Evolutionary conservation across 1,284 basidiomycete genomes (phyloP).

Genomic region (Phylloboletellus chloephorus): DNA sequence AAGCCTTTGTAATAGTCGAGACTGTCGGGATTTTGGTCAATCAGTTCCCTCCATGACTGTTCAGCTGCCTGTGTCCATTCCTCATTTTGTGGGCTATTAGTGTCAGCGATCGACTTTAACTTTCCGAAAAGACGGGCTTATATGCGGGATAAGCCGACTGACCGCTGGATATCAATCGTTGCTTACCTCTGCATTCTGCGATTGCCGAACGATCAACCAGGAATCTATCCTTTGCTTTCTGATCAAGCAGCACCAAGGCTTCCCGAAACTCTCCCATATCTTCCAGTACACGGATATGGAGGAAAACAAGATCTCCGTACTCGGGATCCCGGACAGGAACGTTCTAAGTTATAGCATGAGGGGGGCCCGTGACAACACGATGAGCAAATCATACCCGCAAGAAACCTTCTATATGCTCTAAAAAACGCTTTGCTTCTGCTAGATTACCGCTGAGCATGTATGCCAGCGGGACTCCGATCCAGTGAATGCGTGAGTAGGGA

Average conservation of each 20-base stretch:
- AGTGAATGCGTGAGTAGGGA: conserved; percentile 83
- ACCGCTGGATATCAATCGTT: not conserved
- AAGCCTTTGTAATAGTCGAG: conserved; percentile 78
- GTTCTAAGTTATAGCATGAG: conserved; percentile 42
- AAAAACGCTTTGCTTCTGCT: conserved; percentile 65
- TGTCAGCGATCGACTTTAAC: conserved; percentile 56
- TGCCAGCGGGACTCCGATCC: conserved; percentile 87
- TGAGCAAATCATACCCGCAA: conserved; percentile 42
- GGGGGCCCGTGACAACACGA: not conserved
- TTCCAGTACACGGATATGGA: conserved; percentile 77
- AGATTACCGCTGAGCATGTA: conserved; percentile 81
- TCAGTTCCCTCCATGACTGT: conserved; percentile 70
- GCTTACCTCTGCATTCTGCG: conserved; percentile 66
- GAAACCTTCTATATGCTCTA: conserved; percentile 64
- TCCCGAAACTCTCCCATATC: conserved; percentile 65
- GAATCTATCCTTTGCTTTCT: conserved; percentile 56
- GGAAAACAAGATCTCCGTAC: conserved; percentile 80
- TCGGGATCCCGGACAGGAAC: conserved; percentile 77
- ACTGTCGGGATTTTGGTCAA: conserved; percentile 85
- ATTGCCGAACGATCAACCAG: conserved; percentile 71
- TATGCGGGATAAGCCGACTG: conserved; percentile 9
- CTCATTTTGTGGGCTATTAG: conserved; percentile 40
- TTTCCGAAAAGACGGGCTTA: conserved; percentile 69
- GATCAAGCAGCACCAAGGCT: conserved; percentile 60
- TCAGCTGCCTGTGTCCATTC: conserved; percentile 24